These are phyloP conservation scores for Claviceps sp. DNA, from an alignment of 2,329 filamentous ascomycete species.

Conservation along the genomic window DNA sequence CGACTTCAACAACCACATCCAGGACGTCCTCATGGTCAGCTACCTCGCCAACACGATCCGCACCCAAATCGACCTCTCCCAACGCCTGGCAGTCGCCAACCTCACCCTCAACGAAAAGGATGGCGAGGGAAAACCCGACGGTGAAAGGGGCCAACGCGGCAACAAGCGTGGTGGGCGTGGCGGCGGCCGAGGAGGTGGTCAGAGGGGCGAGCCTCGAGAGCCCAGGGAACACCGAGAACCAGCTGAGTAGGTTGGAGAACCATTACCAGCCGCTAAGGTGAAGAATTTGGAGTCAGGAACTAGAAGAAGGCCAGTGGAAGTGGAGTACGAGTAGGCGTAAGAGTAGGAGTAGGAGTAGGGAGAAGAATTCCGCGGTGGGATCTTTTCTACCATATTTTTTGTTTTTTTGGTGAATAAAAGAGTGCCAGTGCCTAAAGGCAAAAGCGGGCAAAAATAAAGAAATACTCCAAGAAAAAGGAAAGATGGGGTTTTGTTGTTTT, in stretches of 20 bases:
- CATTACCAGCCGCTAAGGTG: too few relatives aligned
- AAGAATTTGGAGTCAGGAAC: not conserved
- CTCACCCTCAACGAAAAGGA: constrained; percentile 39
- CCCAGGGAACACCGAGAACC: constrained; percentile 22
- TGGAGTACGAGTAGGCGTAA: too few relatives aligned
- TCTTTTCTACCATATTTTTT: too few relatives aligned
- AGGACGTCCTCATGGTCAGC: constrained; percentile 95
- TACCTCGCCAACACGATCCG: constrained; percentile 98
- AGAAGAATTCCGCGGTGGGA: too few relatives aligned
- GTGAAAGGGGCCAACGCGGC: constrained; percentile 32
- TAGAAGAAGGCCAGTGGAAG: constrained; percentile 2
- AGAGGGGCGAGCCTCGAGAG: constrained; percentile 37
- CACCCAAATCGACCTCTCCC: constrained; percentile 96
- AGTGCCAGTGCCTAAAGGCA: too few relatives aligned
- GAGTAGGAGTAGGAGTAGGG: too few relatives aligned
- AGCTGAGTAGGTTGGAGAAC: constrained; percentile 17
- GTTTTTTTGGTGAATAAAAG: too few relatives aligned
- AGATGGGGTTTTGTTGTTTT: constrained; percentile 6
- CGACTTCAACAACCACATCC: constrained; percentile 99
- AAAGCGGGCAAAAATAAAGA: not conserved
- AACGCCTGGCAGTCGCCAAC: constrained; percentile 75
- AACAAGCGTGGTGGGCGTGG: constrained; percentile 39
- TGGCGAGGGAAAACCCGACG: constrained; percentile 32
- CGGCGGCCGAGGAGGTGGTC: constrained; percentile 35
- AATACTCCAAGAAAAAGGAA: not conserved